Conservation (phyloP, 176 grass and related monocot species). For the bread wheat (Triticum aestivum) region DNA sequence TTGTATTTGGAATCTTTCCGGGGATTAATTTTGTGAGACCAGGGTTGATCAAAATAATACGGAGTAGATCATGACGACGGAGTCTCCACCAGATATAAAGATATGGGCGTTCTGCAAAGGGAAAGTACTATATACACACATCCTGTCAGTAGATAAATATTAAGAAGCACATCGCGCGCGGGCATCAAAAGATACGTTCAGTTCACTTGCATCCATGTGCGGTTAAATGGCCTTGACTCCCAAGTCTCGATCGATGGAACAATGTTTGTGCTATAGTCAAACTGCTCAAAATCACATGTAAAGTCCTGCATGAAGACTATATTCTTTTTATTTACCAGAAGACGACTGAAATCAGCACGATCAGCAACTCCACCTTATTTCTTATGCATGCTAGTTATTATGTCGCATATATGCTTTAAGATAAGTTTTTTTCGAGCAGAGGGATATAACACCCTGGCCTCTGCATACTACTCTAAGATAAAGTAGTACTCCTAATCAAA, state of each 20-base stretch:
- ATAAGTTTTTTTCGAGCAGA: no score
- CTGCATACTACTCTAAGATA: no score
- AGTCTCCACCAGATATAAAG: not conserved
- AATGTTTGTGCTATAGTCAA: slow-evolving; percentile 16
- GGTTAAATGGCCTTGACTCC: slow-evolving; percentile 15
- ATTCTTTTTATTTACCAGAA: not conserved
- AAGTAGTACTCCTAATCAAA: no score
- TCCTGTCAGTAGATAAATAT: not conserved
- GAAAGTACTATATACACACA: not conserved
- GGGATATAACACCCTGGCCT: no score
- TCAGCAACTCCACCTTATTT: not conserved
- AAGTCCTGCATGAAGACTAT: not conserved
- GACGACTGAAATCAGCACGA: not conserved
- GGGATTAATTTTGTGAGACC: not conserved
- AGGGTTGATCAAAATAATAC: not conserved
- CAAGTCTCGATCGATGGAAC: slow-evolving; percentile 14
- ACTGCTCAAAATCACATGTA: not conserved
- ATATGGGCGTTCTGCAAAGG: not conserved
- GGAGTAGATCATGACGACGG: not conserved
- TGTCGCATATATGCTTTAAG: not conserved
- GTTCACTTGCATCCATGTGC: slow-evolving; percentile 16
- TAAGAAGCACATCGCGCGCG: not conserved
- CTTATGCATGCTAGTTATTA: not conserved
- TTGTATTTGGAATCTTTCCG: not conserved
- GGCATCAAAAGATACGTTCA: slow-evolving; percentile 7